Evolutionary conservation across 208 protist species (phyloP).

Genomic region (Phytomonas francai): DNA sequence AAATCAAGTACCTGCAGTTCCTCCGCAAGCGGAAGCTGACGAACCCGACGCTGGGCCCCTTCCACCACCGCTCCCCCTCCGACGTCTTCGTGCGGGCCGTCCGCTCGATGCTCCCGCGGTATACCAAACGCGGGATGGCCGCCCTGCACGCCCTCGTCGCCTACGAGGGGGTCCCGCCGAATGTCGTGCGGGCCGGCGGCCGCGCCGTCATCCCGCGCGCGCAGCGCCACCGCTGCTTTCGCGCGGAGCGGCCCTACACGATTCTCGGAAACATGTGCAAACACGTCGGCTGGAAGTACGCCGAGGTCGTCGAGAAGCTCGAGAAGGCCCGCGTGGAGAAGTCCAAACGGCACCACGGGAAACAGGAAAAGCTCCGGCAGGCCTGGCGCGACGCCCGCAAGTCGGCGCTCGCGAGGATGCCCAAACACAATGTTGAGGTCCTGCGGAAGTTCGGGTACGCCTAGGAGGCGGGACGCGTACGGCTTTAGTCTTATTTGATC

Average conservation of each 20-base stretch:
- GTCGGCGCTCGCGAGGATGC: slow-evolving; percentile 69
- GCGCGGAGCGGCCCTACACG: slow-evolving; percentile 70
- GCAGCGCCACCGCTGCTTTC: slow-evolving; percentile 71
- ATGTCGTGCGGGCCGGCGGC: slow-evolving; percentile 55
- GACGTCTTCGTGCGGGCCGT: slow-evolving; percentile 94
- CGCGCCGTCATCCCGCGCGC: slow-evolving; percentile 65
- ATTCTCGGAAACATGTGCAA: slow-evolving; percentile 84
- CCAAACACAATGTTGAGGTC: slow-evolving; percentile 76
- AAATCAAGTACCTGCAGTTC: slow-evolving; percentile 92
- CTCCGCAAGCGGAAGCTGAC: slow-evolving; percentile 95
- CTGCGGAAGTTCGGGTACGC: slow-evolving; percentile 88
- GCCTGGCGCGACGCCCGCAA: slow-evolving; percentile 66
- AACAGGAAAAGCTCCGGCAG: slow-evolving; percentile 56
- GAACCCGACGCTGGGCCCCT: slow-evolving; percentile 96
- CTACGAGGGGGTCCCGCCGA: slow-evolving; percentile 78
- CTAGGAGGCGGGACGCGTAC: slow-evolving; percentile 10
- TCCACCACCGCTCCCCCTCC: slow-evolving; percentile 96
- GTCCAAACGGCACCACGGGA: slow-evolving; percentile 51
- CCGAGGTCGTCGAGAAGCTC: slow-evolving; percentile 70
- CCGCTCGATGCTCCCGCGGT: slow-evolving; percentile 97
- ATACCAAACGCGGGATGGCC: slow-evolving; percentile 78
- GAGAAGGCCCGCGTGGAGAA: slow-evolving; percentile 74
- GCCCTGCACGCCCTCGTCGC: slow-evolving; percentile 67
- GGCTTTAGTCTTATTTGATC: background rate
- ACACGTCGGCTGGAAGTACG: slow-evolving; percentile 87